Percentiles rank a stretch among this genome's conserved stretches.
Evolutionary conservation across 768 basidiomycete species (phyloP).

Genomic region (Tremella fuciformis): DNA sequence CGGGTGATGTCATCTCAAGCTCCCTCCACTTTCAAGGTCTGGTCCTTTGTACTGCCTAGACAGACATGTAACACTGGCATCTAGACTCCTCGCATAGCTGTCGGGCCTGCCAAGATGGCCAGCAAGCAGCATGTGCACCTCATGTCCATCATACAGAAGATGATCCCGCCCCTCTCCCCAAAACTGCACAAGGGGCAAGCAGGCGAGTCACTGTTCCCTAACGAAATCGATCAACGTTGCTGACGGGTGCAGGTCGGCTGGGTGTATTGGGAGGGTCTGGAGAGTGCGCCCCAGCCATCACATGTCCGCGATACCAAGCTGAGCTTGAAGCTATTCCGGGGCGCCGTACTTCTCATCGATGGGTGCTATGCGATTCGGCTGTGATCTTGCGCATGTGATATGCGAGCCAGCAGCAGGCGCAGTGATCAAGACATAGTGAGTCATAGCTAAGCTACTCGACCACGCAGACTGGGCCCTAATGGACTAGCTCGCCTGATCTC

Average conservation of each 20-base stretch:
- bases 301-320: neutral
- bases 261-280: slow-evolving; percentile 90
- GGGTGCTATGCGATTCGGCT: slow-evolving; percentile 82
- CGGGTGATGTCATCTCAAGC: too few species aligned
- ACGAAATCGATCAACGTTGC: neutral
- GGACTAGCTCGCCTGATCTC: slow-evolving; percentile 60
- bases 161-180: slow-evolving; percentile 87
- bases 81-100: neutral
- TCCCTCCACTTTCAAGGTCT: too few species aligned
- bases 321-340: slow-evolving; percentile 73
- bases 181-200: slow-evolving; percentile 93
- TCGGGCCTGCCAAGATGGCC: slow-evolving; percentile 9
- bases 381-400: slow-evolving; percentile 93
- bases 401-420: slow-evolving; percentile 88
- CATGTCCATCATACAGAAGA: slow-evolving; percentile 63
- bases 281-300: slow-evolving; percentile 63
- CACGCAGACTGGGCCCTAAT: neutral
- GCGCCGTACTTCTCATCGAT: slow-evolving; percentile 95
- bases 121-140: slow-evolving; percentile 42
- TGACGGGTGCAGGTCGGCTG: slow-evolving; percentile 65
- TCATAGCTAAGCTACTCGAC: neutral
- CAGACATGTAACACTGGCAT: too few species aligned
- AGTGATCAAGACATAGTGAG: slow-evolving; percentile 88
- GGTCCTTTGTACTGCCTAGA: too few species aligned
- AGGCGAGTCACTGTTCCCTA: slow-evolving; percentile 56